Conservation (phyloP, 1,284 basidiomycete genomes). For the Malassezia nana region DNA sequence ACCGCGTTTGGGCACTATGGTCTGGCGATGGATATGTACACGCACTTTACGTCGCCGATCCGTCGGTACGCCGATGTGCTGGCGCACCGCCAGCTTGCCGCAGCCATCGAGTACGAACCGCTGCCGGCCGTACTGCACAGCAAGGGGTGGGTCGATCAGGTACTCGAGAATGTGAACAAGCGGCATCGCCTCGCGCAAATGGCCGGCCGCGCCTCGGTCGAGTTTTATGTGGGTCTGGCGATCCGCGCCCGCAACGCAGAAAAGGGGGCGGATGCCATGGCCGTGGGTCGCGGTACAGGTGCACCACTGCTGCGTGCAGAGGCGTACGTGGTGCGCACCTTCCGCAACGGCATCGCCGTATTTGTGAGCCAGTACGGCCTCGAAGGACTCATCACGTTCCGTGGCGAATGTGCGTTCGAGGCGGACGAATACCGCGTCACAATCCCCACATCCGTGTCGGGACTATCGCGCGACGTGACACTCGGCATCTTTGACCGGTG, state of each 20-base stretch:
- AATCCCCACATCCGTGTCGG: conserved; percentile 53
- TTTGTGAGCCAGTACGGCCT: conserved; percentile 89
- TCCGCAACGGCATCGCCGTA: conserved; percentile 87
- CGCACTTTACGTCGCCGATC: conserved; percentile 68
- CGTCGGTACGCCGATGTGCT: conserved; percentile 62
- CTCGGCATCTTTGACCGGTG: conserved; percentile 76
- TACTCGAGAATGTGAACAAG: conserved; percentile 77
- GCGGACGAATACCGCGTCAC: conserved; percentile 78
- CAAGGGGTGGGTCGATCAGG: conserved; percentile 75
- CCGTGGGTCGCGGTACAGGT: conserved; percentile 39
- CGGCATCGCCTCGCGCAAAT: conserved; percentile 93
- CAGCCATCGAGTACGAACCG: conserved; percentile 73
- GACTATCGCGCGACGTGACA: conserved; percentile 24
- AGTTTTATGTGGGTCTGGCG: conserved; percentile 92
- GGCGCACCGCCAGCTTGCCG: conserved; percentile 83
- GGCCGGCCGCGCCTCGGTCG: conserved; percentile 86
- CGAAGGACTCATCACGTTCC: conserved; percentile 87
- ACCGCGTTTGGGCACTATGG: conserved; percentile 96
- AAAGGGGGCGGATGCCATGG: conserved; percentile 54
- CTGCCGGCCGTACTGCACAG: conserved; percentile 79
- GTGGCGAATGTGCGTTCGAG: conserved; percentile 75
- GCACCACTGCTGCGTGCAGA: conserved; percentile 24
- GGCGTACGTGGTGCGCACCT: conserved; percentile 87
- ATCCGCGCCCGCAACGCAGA: conserved; percentile 53
- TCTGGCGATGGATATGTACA: conserved; percentile 89